Base-by-base conservation (phyloP, 1,139 yeast species). In the Scheffersomyces quercinus region DNA sequence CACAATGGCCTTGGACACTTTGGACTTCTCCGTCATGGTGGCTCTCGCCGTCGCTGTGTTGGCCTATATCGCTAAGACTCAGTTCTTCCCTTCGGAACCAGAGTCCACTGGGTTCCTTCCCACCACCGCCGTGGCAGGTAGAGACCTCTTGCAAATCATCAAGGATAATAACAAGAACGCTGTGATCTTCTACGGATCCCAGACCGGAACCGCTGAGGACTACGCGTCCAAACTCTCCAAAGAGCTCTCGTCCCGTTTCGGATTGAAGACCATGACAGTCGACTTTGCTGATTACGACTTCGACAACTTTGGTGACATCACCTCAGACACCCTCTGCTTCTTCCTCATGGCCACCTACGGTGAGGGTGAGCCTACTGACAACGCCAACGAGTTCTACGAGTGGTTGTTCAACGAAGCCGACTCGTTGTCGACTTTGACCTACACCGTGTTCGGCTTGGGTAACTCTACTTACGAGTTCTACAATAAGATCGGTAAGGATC, bases 141-240 rank as follows among this genome's bases (percentile, higher is more conserved):
- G 89, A 58, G 83, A 89, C 60, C 71, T 95, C 39, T 75, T 83
- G 29, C 81, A 82, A 49, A 81, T 81, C 12, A 69, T 90, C 54
- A 71, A 73, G 43, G 71, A 73, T 38, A 83, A 84, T 56, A 75
- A 79, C 50, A 91, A 93, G 67, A 85, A 87, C 55, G 85, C 88
- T 39, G 73, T 87, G 35, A 83, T 93, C n/a, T 79, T 93, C 52
- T 95, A 79, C 62, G 98, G 97, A 5, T 91, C 99, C 5, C 99
- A 93, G 68, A 95, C 99, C 10, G 99, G 99, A 53, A 93, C 99
- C n/a, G 96, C 99, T 39, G 99, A 93, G 68, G 99, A 93, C 63
- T 93, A 90, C 58, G 96, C 97, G 15, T 80, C 87, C 54, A 88
- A 95, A 63, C 82, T 90, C 55, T 82, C 96, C 39, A 90, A 90